These are phyloP conservation scores for Neurospora sublineolata DNA, from an alignment of 495 filamentous ascomycete genomes.

Conservation along the genomic window DNA sequence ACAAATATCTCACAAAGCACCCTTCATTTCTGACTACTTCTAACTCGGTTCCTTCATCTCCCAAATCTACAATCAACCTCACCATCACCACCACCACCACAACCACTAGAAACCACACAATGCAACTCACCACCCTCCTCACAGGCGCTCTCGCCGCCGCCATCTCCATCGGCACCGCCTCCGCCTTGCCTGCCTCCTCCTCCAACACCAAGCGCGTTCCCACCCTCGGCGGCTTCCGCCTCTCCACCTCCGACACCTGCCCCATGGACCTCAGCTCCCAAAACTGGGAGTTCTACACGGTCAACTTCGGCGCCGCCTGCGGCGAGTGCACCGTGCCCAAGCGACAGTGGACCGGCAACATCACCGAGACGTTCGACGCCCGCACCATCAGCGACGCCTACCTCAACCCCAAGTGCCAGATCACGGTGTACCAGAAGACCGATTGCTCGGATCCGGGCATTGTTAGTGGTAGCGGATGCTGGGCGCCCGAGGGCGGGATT, in stretches of 20 bases:
- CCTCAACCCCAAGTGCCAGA: constrained; percentile 3
- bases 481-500: constrained; percentile 5
- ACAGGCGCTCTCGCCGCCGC: background rate
- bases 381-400: constrained; percentile 1
- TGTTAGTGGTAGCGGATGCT: constrained; percentile 4
- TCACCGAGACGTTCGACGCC: background rate
- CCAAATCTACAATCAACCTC: background rate
- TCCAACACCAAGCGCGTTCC: background rate
- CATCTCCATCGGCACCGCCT: background rate
- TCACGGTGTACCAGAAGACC: constrained; percentile 4
- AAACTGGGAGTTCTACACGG: background rate
- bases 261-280: background rate
- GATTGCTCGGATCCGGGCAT: constrained; percentile 8
- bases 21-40: background rate
- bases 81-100: background rate
- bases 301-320: background rate
- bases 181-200: background rate
- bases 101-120: background rate
- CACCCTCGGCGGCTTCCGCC: background rate
- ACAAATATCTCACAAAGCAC: background rate
- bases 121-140: background rate
- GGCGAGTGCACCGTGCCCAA: background rate
- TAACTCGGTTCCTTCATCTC: background rate
- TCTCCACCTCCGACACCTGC: background rate
- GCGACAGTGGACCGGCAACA: background rate